Evolutionary conservation across 1,284 basidiomycete species (phyloP).

Genomic region (Hypsizygus ulmarius): DNA sequence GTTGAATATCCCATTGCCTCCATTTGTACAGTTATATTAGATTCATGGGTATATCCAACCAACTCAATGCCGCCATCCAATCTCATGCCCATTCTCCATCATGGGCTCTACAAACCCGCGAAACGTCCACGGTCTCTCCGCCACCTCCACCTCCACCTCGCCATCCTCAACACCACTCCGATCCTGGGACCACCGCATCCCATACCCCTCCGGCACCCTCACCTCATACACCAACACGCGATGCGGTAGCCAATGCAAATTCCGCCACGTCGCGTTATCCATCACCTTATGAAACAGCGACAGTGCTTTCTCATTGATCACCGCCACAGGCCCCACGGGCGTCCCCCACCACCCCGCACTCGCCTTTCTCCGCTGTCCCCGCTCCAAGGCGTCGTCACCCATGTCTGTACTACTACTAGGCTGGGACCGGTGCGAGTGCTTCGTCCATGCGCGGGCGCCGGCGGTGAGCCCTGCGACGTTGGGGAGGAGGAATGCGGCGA

Average conservation of each 20-base stretch:
- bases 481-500: slow-evolving; percentile 43
- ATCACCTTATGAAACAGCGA: slow-evolving; percentile 49
- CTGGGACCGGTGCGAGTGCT: slow-evolving; percentile 53
- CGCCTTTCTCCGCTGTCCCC: slow-evolving; percentile 16
- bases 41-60: no score
- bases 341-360: slow-evolving; percentile 55
- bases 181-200: slow-evolving; percentile 62
- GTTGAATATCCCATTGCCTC: no score
- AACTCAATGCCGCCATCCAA: slow-evolving; percentile 49
- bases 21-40: no score
- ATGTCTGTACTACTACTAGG: slow-evolving; percentile 14
- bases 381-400: slow-evolving; percentile 12
- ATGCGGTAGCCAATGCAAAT: slow-evolving; percentile 61
- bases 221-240: slow-evolving; percentile 56
- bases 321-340: slow-evolving; percentile 47
- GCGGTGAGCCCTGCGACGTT: slow-evolving; percentile 49
- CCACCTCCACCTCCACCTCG: slow-evolving; percentile 12
- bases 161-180: slow-evolving; percentile 20
- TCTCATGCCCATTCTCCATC: slow-evolving; percentile 60
- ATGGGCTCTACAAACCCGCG: slow-evolving; percentile 62
- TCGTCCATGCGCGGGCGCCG: slow-evolving; percentile 59
- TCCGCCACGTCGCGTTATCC: slow-evolving; percentile 49
- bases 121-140: slow-evolving; percentile 44
- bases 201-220: slow-evolving; percentile 55
- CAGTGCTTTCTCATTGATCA: slow-evolving; percentile 49